phyloP scores from a whole-genome alignment of 2,329 filamentous ascomycete genomes.

The Bisporella sp. region DNA sequence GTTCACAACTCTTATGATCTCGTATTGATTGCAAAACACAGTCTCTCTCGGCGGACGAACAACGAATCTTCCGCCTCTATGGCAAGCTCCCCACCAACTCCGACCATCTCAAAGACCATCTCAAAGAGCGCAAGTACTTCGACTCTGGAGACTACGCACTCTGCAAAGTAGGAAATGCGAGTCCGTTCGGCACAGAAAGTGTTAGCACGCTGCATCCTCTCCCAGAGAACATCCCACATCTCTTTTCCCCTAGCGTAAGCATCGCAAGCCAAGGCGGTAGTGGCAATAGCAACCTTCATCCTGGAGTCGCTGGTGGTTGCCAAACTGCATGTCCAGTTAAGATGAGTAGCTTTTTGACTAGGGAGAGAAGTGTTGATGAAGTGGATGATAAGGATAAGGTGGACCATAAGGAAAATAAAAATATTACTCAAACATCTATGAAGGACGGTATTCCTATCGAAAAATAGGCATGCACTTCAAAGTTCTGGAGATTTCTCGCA shows the following conservation, averaged over 20 bases:
- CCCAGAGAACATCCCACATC: conserved; percentile 90
- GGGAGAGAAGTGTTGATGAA: conserved; percentile 67
- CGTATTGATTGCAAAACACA: conserved; percentile 32
- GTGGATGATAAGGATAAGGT: conserved; percentile 36
- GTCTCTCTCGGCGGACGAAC: conserved; percentile 91
- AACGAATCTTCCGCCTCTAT: conserved; percentile 93
- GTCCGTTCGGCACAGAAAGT: conserved; percentile 85
- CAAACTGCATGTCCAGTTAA: conserved; percentile 78
- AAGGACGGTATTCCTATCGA: conserved; percentile 57
- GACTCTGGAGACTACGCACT: conserved; percentile 94
- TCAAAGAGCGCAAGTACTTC: conserved; percentile 99
- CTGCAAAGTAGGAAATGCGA: conserved; percentile 94
- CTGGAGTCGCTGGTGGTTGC: conserved; percentile 36
- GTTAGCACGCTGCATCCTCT: conserved; percentile 93
- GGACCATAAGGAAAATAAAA: conserved; percentile 18
- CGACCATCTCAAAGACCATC: conserved; percentile 91
- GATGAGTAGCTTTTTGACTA: conserved; percentile 80
- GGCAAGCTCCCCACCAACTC: conserved; percentile 96
- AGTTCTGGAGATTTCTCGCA: too few relatives aligned
- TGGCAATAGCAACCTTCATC: conserved; percentile 35
- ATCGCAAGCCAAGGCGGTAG: conserved; percentile 33
- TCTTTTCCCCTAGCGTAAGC: conserved; percentile 53
- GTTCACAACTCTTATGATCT: not conserved
- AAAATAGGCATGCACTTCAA: conserved; percentile 33
- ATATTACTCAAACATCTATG: conserved; percentile 36